These are phyloP conservation scores for Amauroascus niger DNA, from an alignment of 2,329 filamentous ascomycete genomes.

Conservation along the genomic window DNA sequence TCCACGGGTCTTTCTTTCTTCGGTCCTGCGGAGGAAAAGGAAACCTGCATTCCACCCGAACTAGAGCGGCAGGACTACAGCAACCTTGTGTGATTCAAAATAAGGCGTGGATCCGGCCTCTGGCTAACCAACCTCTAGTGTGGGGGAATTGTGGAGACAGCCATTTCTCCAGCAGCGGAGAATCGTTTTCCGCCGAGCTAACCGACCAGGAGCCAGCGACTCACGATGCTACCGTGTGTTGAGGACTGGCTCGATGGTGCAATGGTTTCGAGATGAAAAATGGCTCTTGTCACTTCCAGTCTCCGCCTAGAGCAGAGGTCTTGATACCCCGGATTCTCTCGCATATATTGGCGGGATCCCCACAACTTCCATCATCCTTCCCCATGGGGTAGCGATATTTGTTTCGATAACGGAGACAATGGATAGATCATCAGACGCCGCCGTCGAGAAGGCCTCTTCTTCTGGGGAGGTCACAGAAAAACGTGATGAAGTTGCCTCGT, in stretches of 20 bases:
- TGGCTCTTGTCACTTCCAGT: neutral
- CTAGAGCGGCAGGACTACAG: neutral
- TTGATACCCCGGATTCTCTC: neutral
- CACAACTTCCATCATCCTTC: neutral
- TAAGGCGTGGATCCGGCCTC: neutral
- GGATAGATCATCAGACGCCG: neutral
- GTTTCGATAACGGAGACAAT: neutral
- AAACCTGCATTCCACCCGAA: too few relatives aligned
- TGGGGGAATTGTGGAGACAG: neutral
- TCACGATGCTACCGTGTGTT: neutral
- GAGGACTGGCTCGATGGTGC: neutral
- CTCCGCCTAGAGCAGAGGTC: neutral
- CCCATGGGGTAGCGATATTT: neutral
- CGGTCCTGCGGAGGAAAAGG: too few relatives aligned
- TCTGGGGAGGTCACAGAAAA: neutral
- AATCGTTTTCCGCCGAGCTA: neutral
- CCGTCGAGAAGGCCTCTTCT: neutral
- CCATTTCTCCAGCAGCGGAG: neutral
- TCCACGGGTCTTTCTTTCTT: too few relatives aligned
- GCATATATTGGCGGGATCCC: neutral
- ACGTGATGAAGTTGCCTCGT: neutral
- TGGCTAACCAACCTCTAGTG: neutral
- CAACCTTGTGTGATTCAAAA: neutral
- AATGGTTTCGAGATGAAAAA: neutral
- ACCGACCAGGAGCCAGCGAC: neutral